Evolutionary conservation across 2,329 filamentous ascomycete genomes (phyloP).

Genomic region (Didymella arachidicola): DNA sequence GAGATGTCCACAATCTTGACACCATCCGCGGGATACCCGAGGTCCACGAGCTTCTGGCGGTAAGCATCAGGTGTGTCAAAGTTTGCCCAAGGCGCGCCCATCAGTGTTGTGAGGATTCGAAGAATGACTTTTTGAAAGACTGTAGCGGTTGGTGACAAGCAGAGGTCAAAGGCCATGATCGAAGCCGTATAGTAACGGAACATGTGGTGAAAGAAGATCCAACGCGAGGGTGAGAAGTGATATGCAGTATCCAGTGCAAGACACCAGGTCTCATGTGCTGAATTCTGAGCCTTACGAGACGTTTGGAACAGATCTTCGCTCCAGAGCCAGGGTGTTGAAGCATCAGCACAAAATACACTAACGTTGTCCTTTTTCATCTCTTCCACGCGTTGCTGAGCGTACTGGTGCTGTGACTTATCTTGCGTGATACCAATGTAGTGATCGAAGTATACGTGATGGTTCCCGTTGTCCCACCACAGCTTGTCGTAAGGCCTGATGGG

Average conservation of each 20-base stretch:
- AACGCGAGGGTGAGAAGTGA: constrained; percentile 63
- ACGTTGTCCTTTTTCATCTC: constrained; percentile 30
- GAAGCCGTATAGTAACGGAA: constrained; percentile 55
- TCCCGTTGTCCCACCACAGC: constrained; percentile 27
- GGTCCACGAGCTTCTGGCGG: constrained; percentile 53
- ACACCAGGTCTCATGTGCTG: constrained; percentile 56
- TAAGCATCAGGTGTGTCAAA: constrained; percentile 60
- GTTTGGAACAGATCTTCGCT: constrained; percentile 31
- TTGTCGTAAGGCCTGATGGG: constrained; percentile 26
- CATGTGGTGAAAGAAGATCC: constrained; percentile 56
- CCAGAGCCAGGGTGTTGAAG: constrained; percentile 59
- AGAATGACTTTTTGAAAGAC: constrained; percentile 43
- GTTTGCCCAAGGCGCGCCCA: constrained; percentile 59
- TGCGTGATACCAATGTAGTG: constrained; percentile 63
- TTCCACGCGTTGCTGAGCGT: constrained; percentile 35
- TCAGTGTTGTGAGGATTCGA: constrained; percentile 55
- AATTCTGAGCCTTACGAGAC: constrained; percentile 8
- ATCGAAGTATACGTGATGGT: constrained; percentile 20
- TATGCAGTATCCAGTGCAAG: constrained; percentile 65
- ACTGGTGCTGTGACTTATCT: constrained; percentile 55
- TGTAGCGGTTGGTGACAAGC: constrained; percentile 45
- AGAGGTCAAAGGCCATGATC: constrained; percentile 64
- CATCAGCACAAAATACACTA: constrained; percentile 59
- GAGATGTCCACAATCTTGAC: constrained; percentile 62
- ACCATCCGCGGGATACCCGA: constrained; percentile 56